A percentile compares a stretch with the other conserved stretches of the same genome.
Conservation (phyloP, 257 asterid species). For the Rubia yunnanensis region DNA sequence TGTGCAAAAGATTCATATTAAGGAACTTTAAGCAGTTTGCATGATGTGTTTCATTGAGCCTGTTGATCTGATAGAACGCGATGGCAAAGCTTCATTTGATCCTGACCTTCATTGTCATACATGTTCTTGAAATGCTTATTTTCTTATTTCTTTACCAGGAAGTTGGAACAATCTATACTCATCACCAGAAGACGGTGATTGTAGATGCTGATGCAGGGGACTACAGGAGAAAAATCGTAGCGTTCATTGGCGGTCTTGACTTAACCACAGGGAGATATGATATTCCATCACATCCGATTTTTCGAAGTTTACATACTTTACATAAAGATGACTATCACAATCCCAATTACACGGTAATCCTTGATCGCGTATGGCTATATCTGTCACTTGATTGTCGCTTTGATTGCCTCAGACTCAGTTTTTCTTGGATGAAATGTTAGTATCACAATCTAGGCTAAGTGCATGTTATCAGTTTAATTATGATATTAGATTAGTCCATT, state of each 20-base stretch:
- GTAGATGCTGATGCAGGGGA: conserved; percentile 63
- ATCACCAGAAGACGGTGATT: conserved; percentile 87
- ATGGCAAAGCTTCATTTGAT: neutral
- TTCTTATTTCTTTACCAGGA: conserved; percentile 40
- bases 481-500: neutral
- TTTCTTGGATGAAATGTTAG: neutral
- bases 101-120: neutral
- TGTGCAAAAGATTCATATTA: neutral
- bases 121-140: neutral
- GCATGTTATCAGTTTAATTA: neutral
- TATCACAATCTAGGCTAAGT: neutral
- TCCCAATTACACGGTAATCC: conserved; percentile 70
- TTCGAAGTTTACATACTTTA: conserved; percentile 49
- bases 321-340: conserved; percentile 87
- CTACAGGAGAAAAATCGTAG: conserved; percentile 48
- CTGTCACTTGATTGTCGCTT: neutral
- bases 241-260: conserved; percentile 92
- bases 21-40: neutral
- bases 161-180: conserved; percentile 86
- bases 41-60: neutral
- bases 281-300: conserved; percentile 63
- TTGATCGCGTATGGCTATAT: neutral
- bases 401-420: neutral
- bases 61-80: neutral
- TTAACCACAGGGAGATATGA: conserved; percentile 88